Base-by-base conservation (phyloP, 305 asterid genomes). In the Fraxinus albicans region DNA sequence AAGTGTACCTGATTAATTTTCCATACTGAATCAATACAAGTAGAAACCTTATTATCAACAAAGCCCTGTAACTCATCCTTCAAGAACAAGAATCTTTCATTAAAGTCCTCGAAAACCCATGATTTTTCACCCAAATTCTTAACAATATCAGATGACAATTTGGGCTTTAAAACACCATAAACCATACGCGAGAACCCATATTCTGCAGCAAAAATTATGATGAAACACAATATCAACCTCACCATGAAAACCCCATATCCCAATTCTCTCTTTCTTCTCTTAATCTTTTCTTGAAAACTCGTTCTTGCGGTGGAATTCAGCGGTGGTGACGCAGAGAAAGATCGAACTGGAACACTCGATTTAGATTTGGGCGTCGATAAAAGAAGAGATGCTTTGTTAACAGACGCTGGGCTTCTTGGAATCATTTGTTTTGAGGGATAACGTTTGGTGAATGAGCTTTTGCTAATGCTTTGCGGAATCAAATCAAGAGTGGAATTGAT, bases 401-500 rank as follows among this genome's bases (percentile, higher is more conserved):
- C 88, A 38, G 85, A 33, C 67, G 93, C 78, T 3, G 97, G 98
- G 87, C 85, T 92, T 84, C 87, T 87, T 15, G 88, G 90, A 80
- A 88, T 74, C 13, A 42, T 76, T 8, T 87, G 90, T 82, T 86
- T 88, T 0, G 93, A 75, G 58, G 83, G 79, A 5, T 94, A 89
- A 76, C 58, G 44, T 31, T 88, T 92, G 0, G 94, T 85, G 58
- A 87, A 82, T 1, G 98, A 85, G 85, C 91, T 91, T 83, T 89
- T 86, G 17, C 81, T 85, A 42, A 69, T 65, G 77, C 89, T 92
- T 17, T 81, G 85, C 0, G 94, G 91, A 86, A 93, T 91, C 88
- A 95, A 90, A 89, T 96, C 98, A 10, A 89, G 98, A 34, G 98
- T 92, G 10, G 99, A 96, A 29, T 92, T 91, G 67, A 93, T 88